These are phyloP conservation scores for Metschnikowia proteae DNA, from an alignment of 805 yeast species.

Conservation along the genomic window DNA sequence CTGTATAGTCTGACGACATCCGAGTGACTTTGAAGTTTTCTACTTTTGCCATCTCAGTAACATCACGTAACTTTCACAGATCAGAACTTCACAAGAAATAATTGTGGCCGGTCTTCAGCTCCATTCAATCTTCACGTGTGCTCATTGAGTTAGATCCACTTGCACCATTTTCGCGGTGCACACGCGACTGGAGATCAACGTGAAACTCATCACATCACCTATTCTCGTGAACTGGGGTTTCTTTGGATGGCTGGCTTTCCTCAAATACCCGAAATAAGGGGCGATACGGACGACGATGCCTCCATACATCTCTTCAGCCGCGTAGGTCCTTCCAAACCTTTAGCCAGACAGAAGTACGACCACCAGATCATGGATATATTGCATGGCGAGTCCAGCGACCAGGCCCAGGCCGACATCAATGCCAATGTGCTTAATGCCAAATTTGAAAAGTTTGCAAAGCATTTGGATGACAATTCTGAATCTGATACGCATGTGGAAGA, in stretches of 20 bases:
- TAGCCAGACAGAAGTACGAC: slow-evolving; percentile 17
- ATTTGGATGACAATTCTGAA: slow-evolving; percentile 6
- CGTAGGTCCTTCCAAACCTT: slow-evolving; percentile 38
- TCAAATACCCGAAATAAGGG: slow-evolving; percentile 32
- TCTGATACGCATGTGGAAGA: slow-evolving; percentile 14
- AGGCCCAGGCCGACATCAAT: slow-evolving; percentile 7
- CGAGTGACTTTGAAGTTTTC: no score
- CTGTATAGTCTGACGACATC: no score
- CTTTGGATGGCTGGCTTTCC: slow-evolving; percentile 26
- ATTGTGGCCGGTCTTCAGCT: no score
- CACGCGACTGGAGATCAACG: neutral
- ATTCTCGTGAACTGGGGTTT: neutral
- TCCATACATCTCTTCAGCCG: slow-evolving; percentile 37
- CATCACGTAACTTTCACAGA: no score
- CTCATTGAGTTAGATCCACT: no score
- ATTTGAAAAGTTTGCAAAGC: slow-evolving; percentile 18
- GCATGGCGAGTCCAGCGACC: neutral
- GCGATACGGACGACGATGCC: slow-evolving; percentile 41
- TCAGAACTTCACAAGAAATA: no score
- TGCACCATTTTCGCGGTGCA: neutral
- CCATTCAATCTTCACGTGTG: no score
- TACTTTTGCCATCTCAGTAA: no score
- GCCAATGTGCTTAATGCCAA: slow-evolving; percentile 14
- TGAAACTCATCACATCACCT: neutral
- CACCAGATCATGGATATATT: slow-evolving; percentile 12